Percentiles rank a stretch among this genome's conserved stretches.
Evolutionary conservation across 176 grass and related monocot species (phyloP).

Genomic region (Musa troglodytarum): DNA sequence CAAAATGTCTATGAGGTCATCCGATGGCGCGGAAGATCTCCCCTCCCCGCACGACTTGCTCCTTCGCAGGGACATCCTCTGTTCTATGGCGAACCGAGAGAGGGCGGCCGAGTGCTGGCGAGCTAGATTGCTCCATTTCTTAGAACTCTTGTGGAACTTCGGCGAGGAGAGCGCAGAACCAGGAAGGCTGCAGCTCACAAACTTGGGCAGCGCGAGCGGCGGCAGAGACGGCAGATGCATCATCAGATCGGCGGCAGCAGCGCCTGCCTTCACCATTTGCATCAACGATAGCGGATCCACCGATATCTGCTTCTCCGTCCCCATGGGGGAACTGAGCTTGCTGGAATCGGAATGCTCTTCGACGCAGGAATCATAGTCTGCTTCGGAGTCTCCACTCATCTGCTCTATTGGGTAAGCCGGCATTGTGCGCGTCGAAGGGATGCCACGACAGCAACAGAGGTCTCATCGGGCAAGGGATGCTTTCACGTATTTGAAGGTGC

Average conservation of each 20-base stretch:
- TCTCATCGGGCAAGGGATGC: neutral
- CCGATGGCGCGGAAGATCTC: conserved; percentile 24
- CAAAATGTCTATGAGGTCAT: conserved; percentile 24
- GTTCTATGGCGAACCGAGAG: conserved; percentile 8
- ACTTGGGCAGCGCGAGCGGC: neutral
- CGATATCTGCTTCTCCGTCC: neutral
- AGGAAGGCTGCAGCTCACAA: conserved; percentile 18
- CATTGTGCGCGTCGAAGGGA: neutral
- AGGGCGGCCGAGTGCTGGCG: conserved; percentile 3
- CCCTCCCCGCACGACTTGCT: conserved; percentile 42
- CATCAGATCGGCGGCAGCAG: neutral
- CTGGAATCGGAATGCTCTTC: neutral
- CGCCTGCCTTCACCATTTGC: neutral
- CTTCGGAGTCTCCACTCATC: neutral
- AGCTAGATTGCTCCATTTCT: neutral
- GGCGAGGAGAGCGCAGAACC: conserved; percentile 6
- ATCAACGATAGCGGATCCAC: neutral
- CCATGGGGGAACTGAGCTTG: neutral
- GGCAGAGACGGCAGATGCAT: neutral
- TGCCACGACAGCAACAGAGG: neutral
- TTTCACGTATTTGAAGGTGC: neutral
- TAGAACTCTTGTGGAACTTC: neutral
- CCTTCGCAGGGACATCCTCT: conserved; percentile 14
- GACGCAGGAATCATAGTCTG: neutral
- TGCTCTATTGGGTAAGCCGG: neutral